phyloP scores from a whole-genome alignment of 371 early-diverging fungal genomes.

The Mucor sp. region DNA sequence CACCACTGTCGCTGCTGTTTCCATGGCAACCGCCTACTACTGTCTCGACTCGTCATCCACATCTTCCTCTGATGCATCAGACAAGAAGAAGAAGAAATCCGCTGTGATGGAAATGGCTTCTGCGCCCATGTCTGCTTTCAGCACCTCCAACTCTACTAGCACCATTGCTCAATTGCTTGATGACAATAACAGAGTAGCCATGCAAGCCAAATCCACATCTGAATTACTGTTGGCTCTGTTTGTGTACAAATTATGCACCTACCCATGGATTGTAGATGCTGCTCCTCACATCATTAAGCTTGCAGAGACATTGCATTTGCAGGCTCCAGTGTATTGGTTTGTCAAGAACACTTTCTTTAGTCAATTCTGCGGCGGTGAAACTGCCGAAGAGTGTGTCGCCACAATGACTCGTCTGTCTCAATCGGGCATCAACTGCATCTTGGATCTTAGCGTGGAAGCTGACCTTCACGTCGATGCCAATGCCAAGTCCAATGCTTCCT shows the following conservation, averaged over 20 bases:
- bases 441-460: conserved; percentile 85
- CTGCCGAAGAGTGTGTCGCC: conserved; percentile 73
- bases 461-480: conserved; percentile 61
- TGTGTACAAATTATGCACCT: conserved; percentile 42
- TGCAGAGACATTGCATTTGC: conserved; percentile 62
- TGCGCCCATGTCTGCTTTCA: conserved; percentile 36
- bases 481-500: conserved; percentile 39
- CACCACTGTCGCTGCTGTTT: conserved; percentile 1
- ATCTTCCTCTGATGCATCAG: not conserved
- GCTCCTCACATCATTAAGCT: conserved; percentile 51
- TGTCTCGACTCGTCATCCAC: not conserved
- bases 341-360: conserved; percentile 86
- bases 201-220: conserved; percentile 50
- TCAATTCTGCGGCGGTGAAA: conserved; percentile 94
- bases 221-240: conserved; percentile 36
- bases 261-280: conserved; percentile 44
- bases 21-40: conserved; percentile 5
- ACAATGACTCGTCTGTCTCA: conserved; percentile 71
- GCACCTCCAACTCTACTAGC: conserved; percentile 25
- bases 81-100: not conserved
- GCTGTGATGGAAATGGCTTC: not conserved
- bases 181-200: conserved; percentile 48
- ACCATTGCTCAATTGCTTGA: conserved; percentile 34
- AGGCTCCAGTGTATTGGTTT: conserved; percentile 63
- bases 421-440: conserved; percentile 78